Base-by-base conservation (phyloP, 768 basidiomycete genomes). In the Dentipellis sp. region DNA sequence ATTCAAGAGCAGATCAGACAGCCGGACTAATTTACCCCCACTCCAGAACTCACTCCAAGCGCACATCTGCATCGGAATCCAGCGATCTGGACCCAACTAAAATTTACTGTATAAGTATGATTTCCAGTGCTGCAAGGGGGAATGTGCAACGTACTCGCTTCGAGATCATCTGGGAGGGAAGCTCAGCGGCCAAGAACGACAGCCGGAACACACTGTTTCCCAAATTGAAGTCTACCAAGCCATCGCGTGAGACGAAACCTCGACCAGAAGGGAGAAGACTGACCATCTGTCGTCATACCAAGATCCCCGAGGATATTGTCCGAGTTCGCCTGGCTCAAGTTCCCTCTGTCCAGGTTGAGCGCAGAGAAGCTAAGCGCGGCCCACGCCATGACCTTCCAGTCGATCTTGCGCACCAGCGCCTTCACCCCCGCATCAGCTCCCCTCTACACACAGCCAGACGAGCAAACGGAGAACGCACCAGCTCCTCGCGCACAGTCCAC, bases 401-500 rank as follows among this genome's bases (percentile, higher is more conserved):
- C 84, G 12, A 82, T 74, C 60, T 79, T 83, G 42, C 83, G 74
- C 35, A 81, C 67, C 22, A 82, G 48, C 37, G 64, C 62, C 79
- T 79, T 45, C 5, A 52, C 6, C 29, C 29, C 29, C 3, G 29
- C 29, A 29, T 29, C 29, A 53, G 34, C 29, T 3, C 36, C 37
- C 10, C n/a, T 37, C 4, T 54, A 19, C 42, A 35, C 35, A 16
- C 11, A 10, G 17, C 2, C 21, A 17, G 14, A 14, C 10, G 53
- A 10, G 10, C 19, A 22, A 42, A 23, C 11, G 12, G 29, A 55
- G 0, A 19, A 34, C 72, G 42, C 51, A 77, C 77, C 67, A 71
- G 72, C 64, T 86, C 83, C 65, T 86, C 82, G 35, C 78, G 62
- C 74, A 76, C 81, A 10, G 84, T 83, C 84, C 84, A 86, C 16